Evolutionary conservation across 352 stramenopile species (phyloP).

Genomic region (Globisporangium solare): DNA sequence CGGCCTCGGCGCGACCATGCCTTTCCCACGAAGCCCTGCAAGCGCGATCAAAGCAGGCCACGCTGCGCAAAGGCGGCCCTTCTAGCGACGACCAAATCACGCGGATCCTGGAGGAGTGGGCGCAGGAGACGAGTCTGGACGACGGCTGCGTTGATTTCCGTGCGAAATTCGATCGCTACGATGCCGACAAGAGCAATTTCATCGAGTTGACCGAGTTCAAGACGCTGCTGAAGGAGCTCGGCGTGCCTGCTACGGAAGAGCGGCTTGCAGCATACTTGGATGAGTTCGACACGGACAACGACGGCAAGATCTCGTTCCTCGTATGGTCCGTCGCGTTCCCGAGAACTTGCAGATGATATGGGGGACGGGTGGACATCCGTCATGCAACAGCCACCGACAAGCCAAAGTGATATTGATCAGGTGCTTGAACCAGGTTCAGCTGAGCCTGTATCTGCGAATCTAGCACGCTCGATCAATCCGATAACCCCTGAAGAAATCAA

Average conservation of each 20-base stretch:
- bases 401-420: no score
- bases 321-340: no score
- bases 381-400: no score
- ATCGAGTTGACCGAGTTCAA: constrained; percentile 84
- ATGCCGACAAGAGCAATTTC: constrained; percentile 64
- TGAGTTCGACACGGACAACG: constrained; percentile 74
- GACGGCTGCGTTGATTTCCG: constrained; percentile 66
- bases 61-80: constrained; percentile 19
- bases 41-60: constrained; percentile 22
- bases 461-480: no score
- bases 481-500: no score
- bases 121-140: constrained; percentile 73
- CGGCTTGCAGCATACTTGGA: constrained; percentile 78
- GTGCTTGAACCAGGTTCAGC: no score
- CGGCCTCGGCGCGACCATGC: constrained; percentile 32
- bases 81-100: constrained; percentile 57
- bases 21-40: constrained; percentile 51
- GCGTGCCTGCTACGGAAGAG: constrained; percentile 73
- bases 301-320: constrained; percentile 84
- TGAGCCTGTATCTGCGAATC: no score
- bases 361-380: no score
- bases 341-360: no score
- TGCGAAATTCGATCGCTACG: constrained; percentile 70
- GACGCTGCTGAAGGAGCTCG: constrained; percentile 82
- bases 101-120: constrained; percentile 81